A percentile compares a stretch with the other conserved stretches of the same genome.
phyloP scores from a whole-genome alignment of 352 stramenopile species.

The Phytophthora podocarpi region DNA sequence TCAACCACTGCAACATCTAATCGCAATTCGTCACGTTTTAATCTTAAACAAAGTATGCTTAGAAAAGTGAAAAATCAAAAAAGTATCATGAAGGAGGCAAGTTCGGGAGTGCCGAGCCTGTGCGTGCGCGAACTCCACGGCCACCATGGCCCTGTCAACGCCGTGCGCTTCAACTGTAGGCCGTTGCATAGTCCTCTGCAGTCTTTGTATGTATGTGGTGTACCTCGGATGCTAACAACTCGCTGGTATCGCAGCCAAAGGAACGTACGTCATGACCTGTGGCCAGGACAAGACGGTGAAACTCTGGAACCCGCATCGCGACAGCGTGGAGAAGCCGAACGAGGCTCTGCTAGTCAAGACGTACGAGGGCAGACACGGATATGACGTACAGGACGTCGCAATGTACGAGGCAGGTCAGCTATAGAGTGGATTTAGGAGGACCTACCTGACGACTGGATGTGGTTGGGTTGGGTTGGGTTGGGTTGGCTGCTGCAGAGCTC shows the following conservation, averaged over 20 bases:
- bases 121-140: slow-evolving; percentile 63
- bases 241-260: slow-evolving; percentile 57
- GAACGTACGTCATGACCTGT: slow-evolving; percentile 90
- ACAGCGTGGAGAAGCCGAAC: slow-evolving; percentile 54
- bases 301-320: slow-evolving; percentile 89
- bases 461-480: too few relatives aligned
- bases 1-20: slow-evolving; percentile 25
- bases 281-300: slow-evolving; percentile 88
- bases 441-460: neutral
- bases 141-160: slow-evolving; percentile 76
- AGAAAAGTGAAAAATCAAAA: too few relatives aligned
- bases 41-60: slow-evolving; percentile 19
- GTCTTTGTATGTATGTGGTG: neutral
- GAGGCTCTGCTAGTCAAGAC: slow-evolving; percentile 85
- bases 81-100: slow-evolving; percentile 11
- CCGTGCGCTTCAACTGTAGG: slow-evolving; percentile 84
- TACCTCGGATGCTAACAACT: neutral
- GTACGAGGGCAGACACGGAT: slow-evolving; percentile 86
- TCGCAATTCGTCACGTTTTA: slow-evolving; percentile 8
- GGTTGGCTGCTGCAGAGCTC: slow-evolving; percentile 42
- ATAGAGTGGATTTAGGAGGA: neutral
- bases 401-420: slow-evolving; percentile 54
- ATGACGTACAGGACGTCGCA: slow-evolving; percentile 90
- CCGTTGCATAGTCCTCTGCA: neutral
- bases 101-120: slow-evolving; percentile 30